These are phyloP conservation scores for Perilla frutescens DNA, from an alignment of 257 asterid species.

Conservation along the genomic window DNA sequence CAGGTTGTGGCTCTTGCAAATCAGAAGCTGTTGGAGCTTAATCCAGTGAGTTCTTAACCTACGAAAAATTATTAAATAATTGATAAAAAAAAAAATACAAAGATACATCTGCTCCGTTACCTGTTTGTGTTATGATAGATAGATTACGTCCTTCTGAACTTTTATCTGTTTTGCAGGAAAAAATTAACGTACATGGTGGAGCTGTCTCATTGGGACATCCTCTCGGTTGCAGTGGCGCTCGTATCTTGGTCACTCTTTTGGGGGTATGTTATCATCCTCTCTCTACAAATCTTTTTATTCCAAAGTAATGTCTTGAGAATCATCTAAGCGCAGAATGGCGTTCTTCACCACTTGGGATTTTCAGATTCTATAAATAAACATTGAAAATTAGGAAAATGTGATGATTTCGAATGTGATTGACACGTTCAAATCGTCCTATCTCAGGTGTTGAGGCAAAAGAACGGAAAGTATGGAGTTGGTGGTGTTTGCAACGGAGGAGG, in stretches of 20 bases:
- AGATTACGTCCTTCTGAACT: conserved; percentile 21
- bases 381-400: background rate
- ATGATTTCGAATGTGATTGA: conserved; percentile 3
- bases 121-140: background rate
- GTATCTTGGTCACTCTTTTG: conserved; percentile 89
- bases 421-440: conserved; percentile 14
- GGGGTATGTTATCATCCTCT: conserved; percentile 63
- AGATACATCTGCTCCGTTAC: background rate
- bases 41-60: conserved; percentile 61
- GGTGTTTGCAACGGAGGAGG: conserved; percentile 99
- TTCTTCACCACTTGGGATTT: background rate
- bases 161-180: conserved; percentile 64
- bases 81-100: background rate
- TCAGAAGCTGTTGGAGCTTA: conserved; percentile 80
- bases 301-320: background rate
- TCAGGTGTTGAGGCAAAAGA: conserved; percentile 86
- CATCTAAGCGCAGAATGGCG: background rate
- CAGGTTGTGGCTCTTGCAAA: conserved; percentile 99
- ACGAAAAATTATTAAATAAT: background rate
- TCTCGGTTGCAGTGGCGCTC: conserved; percentile 99
- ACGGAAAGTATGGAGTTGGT: conserved; percentile 82
- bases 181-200: conserved; percentile 90
- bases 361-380: background rate
- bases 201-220: conserved; percentile 98
- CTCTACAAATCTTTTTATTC: background rate